Evolutionary conservation across 2,329 filamentous ascomycete genomes (phyloP), one percentile per base, ranked within the genome.

Genomic region (Epichloe elymi): DNA sequence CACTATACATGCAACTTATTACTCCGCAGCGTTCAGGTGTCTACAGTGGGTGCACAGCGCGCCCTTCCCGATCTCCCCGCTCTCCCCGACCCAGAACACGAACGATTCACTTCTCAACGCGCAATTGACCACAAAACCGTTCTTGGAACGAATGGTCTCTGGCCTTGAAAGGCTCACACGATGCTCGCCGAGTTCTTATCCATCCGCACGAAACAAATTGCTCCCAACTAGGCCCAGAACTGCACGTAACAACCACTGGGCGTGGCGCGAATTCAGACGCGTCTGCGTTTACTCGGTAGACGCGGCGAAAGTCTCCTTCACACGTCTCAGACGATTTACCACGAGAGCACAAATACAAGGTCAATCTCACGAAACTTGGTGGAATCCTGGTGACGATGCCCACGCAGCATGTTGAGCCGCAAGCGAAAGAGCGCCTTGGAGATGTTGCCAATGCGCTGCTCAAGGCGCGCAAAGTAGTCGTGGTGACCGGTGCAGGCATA

Each of bases 401-500:
- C 45, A 82, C 76, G 23, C 67, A 71, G 50, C 78, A 79, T 56
- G 74, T 82, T 51, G 70, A 69, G 40, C 70, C 75, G 10, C 67
- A 68, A 40, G 73, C 76, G 54, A 67, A 71, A 56, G 70, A 74
- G 55, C 68, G 73, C 48, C 71, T 87, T n/a, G 80, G 83, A 58
- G 68, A 76, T 35, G 79, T 87, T 56, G 83, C 84, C 59, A 76
- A 85, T 60, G 67, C 72, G 3, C 67, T 87, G 43, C 74, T 76
- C 55, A 82, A 80, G 62, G 77, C 83, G 11, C 78, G 75, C 55
- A 86, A 85, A 62, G 74, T 86, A n/a, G 74, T 87, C 8, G 78
- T 87, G 19, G 72, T 87, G 35, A 87, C 84, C 0, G 83, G 84
- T 47, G 83, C 83, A 46, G 83, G 83, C 49, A 87, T 87, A 61